A percentile compares a stretch with the other conserved stretches of the same genome.
Evolutionary conservation across 768 basidiomycete species (phyloP).

Genomic region (Cystobasidiopsis lactophilus): DNA sequence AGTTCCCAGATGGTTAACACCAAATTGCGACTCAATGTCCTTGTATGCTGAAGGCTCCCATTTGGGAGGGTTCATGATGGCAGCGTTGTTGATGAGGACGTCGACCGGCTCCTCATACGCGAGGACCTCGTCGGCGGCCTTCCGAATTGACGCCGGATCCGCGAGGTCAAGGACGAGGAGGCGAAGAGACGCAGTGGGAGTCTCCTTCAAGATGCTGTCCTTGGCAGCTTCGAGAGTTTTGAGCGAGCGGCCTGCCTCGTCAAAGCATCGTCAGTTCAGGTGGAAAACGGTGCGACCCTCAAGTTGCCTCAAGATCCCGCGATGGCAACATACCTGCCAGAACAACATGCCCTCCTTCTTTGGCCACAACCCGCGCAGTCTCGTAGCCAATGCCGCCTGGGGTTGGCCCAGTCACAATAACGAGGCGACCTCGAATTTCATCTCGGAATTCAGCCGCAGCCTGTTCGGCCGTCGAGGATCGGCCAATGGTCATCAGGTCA

Average conservation of each 20-base stretch:
- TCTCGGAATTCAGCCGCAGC: neutral
- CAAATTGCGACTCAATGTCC: conserved; percentile 11
- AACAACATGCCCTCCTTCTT: neutral
- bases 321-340: no score
- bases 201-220: conserved; percentile 4
- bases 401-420: neutral
- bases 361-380: neutral
- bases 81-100: conserved; percentile 14
- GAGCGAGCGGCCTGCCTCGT: neutral
- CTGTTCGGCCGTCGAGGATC: neutral
- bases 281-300: no score
- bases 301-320: no score
- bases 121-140: conserved; percentile 8
- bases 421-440: neutral
- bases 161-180: conserved; percentile 8
- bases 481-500: neutral
- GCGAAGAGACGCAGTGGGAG: conserved; percentile 4
- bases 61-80: neutral
- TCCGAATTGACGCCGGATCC: neutral
- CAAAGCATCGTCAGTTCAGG: no score
- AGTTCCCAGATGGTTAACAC: conserved; percentile 9
- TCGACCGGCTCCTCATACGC: conserved; percentile 8
- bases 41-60: neutral
- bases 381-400: neutral
- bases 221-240: conserved; percentile 4